Conservation (phyloP, 1,284 basidiomycete genomes). For the Marasmius fiardii region DNA sequence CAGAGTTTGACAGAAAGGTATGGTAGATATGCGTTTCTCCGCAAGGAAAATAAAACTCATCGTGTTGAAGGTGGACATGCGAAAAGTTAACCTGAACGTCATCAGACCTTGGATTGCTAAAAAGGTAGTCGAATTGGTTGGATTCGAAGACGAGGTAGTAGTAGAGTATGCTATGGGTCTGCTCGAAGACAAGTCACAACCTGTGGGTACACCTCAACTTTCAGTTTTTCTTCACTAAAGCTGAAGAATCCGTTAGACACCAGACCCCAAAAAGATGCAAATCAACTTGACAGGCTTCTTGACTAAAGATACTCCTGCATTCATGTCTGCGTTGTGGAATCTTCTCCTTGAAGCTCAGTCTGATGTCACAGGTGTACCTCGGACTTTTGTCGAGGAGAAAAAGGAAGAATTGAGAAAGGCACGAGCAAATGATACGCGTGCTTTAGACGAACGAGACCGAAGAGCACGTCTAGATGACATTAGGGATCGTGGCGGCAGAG, state of each 20-base stretch:
- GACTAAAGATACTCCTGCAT: conserved; percentile 72
- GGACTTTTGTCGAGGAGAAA: conserved; percentile 93
- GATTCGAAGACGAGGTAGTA: conserved; percentile 96
- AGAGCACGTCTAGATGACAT: conserved; percentile 68
- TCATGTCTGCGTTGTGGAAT: conserved; percentile 89
- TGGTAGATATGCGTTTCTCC: background rate
- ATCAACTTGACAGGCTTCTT: conserved; percentile 93
- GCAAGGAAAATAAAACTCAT: too few relatives aligned
- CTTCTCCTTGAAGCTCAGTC: conserved; percentile 88
- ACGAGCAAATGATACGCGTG: conserved; percentile 67
- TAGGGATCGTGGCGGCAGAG: conserved; percentile 49
- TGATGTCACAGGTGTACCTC: conserved; percentile 87
- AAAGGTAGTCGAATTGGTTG: conserved; percentile 85
- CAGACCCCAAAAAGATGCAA: conserved; percentile 95
- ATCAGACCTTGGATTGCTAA: conserved; percentile 94
- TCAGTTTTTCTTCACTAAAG: background rate
- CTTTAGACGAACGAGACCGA: conserved; percentile 70
- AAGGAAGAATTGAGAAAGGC: conserved; percentile 87
- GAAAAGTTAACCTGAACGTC: conserved; percentile 88
- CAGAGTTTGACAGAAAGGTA: conserved; percentile 88
- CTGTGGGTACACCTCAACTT: conserved; percentile 48
- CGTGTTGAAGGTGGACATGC: conserved; percentile 79
- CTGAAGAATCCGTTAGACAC: conserved; percentile 46
- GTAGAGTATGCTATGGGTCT: conserved; percentile 95
- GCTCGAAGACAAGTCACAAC: conserved; percentile 80